Percentiles rank a stretch among this genome's conserved stretches.
Evolutionary conservation across 1,284 basidiomycete genomes (phyloP).

Genomic region (Caloboletus inedulis): DNA sequence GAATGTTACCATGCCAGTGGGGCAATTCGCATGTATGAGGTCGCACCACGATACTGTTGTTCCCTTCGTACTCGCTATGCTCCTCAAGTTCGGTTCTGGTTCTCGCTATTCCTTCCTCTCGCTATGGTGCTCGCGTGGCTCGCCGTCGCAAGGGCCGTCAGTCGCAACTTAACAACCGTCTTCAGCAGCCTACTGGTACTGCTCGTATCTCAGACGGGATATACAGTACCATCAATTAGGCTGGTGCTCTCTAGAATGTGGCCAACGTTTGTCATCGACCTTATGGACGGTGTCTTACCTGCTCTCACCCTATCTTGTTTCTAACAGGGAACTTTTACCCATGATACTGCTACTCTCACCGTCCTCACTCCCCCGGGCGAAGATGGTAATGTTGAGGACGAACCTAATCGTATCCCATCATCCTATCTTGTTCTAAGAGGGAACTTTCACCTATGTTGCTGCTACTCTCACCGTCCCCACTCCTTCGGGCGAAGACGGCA

Average conservation of each 20-base stretch:
- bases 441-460: not conserved
- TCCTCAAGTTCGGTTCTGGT: not conserved
- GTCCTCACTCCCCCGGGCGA: conserved; percentile 1
- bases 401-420: no score
- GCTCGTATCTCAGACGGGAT: not conserved
- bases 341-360: conserved; percentile 3
- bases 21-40: no score
- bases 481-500: not conserved
- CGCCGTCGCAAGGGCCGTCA: not conserved
- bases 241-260: not conserved
- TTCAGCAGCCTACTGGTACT: not conserved
- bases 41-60: no score
- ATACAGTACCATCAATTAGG: not conserved
- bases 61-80: not conserved
- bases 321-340: conserved; percentile 6
- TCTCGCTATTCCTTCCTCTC: not conserved
- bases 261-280: not conserved
- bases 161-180: not conserved
- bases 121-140: not conserved
- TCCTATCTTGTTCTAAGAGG: not conserved
- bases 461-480: conserved; percentile 5
- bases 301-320: not conserved
- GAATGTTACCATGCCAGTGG: no score
- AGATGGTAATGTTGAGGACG: no score
- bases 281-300: not conserved